Base-by-base conservation (phyloP, 2,329 filamentous ascomycete genomes). In the Penicillium sp. region DNA sequence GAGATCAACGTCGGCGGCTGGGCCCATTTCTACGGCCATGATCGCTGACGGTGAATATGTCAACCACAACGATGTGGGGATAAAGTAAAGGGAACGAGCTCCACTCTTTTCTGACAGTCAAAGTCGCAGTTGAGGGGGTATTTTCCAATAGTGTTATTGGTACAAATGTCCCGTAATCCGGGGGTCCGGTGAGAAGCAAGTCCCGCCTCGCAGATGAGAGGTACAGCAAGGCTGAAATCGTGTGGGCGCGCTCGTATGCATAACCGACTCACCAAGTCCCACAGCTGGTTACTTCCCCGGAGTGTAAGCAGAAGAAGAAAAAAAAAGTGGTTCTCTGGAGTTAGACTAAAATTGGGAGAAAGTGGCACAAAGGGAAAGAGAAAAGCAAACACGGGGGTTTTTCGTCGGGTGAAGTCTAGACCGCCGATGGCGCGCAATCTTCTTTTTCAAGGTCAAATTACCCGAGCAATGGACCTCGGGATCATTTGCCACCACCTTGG, bases 11-110 rank as follows among this genome's bases (percentile, higher is more conserved):
- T 66, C 64, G 4, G 64, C 58, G 13, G 56, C 55, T 7, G 58
- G 62, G 44, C 64, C 57, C 49, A 65, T 62, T 57, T 65, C 45
- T 24, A 55, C 51, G 16, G 56, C 61, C 64, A 64, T 66, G 33
- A 26, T 58, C 31, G 49, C 26, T 37, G 48, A 53, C 14, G 49
- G 45, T 37, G 33, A 22, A 39, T 10, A 50, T 37, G 19, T 26
- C 16, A 19, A 50, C 10, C 10, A 49, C 26, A 24, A 27, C 22
- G 24, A 33, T 21, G 47, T 49, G 47, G 47, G 29, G 29, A 49
- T 49, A 14, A 9, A 35, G 33, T 14, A 13, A 9, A 22, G 14
- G 19, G 10, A 9, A 19, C n/a, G 21, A n/a, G 13, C 47, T 49
- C 47, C 47, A 49, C 47, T 49, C 14, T 33, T 21, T 19, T 49